These are phyloP conservation scores for Cryptococcus sp. DNA, from an alignment of 1,284 basidiomycete species.

Conservation along the genomic window DNA sequence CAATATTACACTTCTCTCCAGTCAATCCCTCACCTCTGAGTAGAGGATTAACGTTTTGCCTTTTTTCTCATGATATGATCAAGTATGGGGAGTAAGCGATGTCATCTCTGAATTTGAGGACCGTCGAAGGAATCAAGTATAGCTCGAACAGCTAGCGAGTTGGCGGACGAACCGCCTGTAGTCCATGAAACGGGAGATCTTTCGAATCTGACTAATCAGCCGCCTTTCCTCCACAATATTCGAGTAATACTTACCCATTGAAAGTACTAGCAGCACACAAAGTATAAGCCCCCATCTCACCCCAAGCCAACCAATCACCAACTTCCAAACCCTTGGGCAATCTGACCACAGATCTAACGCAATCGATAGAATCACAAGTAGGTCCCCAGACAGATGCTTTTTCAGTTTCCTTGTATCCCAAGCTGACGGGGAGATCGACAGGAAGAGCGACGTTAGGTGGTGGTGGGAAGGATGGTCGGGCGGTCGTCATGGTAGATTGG, in stretches of 20 bases:
- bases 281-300: constrained; percentile 91
- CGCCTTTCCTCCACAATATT: too few relatives aligned
- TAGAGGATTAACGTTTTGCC: too few relatives aligned
- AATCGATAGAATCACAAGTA: constrained; percentile 89
- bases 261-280: constrained; percentile 84
- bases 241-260: constrained; percentile 59
- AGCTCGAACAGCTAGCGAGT: constrained; percentile 30
- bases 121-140: constrained; percentile 30
- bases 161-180: constrained; percentile 32
- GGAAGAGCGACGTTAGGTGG: constrained; percentile 46
- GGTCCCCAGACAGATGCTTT: constrained; percentile 55
- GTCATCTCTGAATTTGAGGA: constrained; percentile 32
- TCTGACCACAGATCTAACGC: constrained; percentile 60
- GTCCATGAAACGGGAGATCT: constrained; percentile 43
- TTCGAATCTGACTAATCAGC: constrained; percentile 34
- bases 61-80: constrained; percentile 2
- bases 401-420: constrained; percentile 50
- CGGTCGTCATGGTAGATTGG: constrained; percentile 25
- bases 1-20: too few relatives aligned
- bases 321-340: constrained; percentile 65
- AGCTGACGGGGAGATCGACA: constrained; percentile 44
- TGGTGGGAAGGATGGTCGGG: constrained; percentile 43
- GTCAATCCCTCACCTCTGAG: too few relatives aligned
- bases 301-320: constrained; percentile 89
- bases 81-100: constrained; percentile 34